Base-by-base conservation (phyloP, 306 rosid genomes). In the Gillenia trifoliata region DNA sequence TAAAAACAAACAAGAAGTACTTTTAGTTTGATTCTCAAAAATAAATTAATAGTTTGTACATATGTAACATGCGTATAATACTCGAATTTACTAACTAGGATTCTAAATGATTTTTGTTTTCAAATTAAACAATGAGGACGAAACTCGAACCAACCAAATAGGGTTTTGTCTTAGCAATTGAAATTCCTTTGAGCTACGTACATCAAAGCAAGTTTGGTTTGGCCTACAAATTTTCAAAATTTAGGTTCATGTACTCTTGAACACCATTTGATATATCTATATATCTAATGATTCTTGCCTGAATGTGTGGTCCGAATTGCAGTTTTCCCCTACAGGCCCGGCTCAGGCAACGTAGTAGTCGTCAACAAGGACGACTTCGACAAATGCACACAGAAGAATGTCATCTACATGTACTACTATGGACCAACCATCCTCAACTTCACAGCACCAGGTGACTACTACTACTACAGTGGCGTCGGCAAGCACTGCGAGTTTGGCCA, bases 401-500 rank as follows among this genome's bases (percentile, higher is more conserved):
- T 76, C 3, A 4, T 79, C 0, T 4, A 13, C 70, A 84, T 86
- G n/a, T 85, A 43, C 70, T 79, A 65, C 73, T 25, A 16, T 3
- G 98, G 97, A 8, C 85, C 92, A 52, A 34, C 87, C 0, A 57
- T 33, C 7, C 0, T 89, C 60, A 9, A 31, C n/a, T 76, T 93
- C 66, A 77, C 68, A 1, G 38, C 30, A 9, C 49, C 83, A 0
- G 98, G 93, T 0, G 88, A 88, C 55, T 81, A 72, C 75, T 93
- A 68, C 81, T 93, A 71, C 86, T 82, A 79, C 36, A 80, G 59
- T 70, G 83, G 87, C 1, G 77, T 88, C 3, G 97, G 98, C 3
- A 89, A 80, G 84, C 97, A 87, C 50, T 93, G 98, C 19, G 93
- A 91, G 71, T 59, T 45, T 2, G 98, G 98, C 67, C 90, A 82